phyloP scores from a whole-genome alignment of 1,139 yeast genomes.

The Yamadazyma trypodendri region DNA sequence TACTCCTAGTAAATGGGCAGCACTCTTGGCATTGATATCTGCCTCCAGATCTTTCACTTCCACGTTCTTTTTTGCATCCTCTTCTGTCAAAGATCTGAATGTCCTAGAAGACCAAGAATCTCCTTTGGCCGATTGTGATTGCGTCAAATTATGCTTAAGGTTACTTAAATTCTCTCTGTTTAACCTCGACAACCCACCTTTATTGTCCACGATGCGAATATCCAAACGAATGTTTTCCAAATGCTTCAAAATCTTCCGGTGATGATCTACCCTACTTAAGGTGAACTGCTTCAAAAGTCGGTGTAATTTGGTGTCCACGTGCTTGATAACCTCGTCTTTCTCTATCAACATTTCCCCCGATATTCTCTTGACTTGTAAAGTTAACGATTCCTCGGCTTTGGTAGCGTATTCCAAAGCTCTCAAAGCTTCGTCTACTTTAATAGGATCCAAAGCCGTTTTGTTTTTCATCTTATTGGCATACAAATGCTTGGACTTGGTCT shows the following conservation, averaged over 20 bases:
- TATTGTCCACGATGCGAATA: conserved; percentile 71
- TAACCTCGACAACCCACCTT: conserved; percentile 80
- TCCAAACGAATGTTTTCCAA: conserved; percentile 76
- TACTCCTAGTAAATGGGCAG: conserved; percentile 75
- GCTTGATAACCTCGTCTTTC: conserved; percentile 52
- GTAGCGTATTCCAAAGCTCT: conserved; percentile 76
- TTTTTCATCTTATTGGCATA: conserved; percentile 74
- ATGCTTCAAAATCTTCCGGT: conserved; percentile 73
- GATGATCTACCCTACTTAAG: conserved; percentile 77
- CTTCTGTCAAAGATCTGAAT: conserved; percentile 50
- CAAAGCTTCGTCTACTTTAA: conserved; percentile 89
- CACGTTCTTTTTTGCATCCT: conserved; percentile 23
- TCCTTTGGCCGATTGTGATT: conserved; percentile 55
- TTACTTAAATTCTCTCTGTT: conserved; percentile 67
- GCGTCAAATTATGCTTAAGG: conserved; percentile 41
- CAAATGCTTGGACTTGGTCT: conserved; percentile 67
- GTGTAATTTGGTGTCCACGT: conserved; percentile 57
- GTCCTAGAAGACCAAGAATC: conserved; percentile 66
- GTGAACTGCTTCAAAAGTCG: conserved; percentile 59
- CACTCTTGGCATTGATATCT: conserved; percentile 74
- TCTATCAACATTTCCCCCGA: conserved; percentile 86
- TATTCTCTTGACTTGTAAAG: conserved; percentile 73
- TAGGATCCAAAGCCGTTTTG: conserved; percentile 76
- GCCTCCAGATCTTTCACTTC: conserved; percentile 16
- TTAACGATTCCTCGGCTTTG: conserved; percentile 71